phyloP scores from a whole-genome alignment of 73 alveolate genomes.

The Uronychia binucleata region DNA sequence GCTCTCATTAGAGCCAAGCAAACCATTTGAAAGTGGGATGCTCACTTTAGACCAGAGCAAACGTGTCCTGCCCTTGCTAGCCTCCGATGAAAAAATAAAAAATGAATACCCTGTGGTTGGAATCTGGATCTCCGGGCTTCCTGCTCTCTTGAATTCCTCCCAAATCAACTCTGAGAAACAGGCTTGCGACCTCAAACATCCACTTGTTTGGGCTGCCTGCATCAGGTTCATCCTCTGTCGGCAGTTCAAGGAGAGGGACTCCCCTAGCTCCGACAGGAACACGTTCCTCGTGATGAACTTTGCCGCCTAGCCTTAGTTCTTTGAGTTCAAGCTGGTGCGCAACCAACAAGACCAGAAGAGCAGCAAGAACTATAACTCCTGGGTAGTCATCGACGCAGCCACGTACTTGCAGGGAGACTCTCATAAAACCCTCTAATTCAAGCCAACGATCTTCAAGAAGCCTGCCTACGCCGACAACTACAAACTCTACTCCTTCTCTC shows the following conservation, averaged over 20 bases:
- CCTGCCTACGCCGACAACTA: neutral
- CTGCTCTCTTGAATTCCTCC: neutral
- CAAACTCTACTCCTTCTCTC: neutral
- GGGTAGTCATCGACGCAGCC: conserved; percentile 11
- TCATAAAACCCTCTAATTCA: neutral
- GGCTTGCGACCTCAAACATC: conserved; percentile 2
- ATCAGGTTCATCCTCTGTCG: neutral
- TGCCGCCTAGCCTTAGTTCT: conserved; percentile 4
- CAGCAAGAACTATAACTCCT: conserved; percentile 5
- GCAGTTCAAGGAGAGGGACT: neutral
- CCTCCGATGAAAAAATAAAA: conserved; percentile 7
- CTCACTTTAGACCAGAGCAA: conserved; percentile 27
- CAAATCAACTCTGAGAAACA: neutral
- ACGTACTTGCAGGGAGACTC: neutral
- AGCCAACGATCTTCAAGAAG: neutral
- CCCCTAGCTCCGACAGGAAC: conserved; percentile 11
- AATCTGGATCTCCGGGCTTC: conserved; percentile 1
- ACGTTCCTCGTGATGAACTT: conserved; percentile 10
- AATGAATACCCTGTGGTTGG: conserved; percentile 18
- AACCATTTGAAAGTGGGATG: conserved; percentile 10
- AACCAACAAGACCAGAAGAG: neutral
- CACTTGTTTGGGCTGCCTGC: conserved; percentile 24
- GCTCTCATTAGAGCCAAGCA: neutral
- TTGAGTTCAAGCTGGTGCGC: conserved; percentile 14
- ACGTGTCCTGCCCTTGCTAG: conserved; percentile 16